A percentile compares a stretch with the other conserved stretches of the same genome.
Evolutionary conservation across 768 basidiomycete species (phyloP).

Genomic region (Crepidotus variabilis): DNA sequence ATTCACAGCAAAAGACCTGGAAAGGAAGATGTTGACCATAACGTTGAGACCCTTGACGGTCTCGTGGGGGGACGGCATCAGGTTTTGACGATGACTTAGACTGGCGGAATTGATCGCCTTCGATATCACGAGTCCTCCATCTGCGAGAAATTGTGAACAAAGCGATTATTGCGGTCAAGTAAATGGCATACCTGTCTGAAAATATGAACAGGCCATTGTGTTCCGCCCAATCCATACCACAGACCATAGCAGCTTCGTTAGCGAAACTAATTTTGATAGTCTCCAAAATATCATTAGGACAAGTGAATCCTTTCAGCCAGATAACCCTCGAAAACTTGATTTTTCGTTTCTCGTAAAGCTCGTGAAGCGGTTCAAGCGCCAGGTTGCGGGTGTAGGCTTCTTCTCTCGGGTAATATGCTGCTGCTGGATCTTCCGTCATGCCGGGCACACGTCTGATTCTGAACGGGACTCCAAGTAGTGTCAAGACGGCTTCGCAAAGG

Average conservation of each 20-base stretch:
- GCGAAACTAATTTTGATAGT: conserved; percentile 86
- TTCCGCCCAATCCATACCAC: conserved; percentile 99
- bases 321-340: conserved; percentile 89
- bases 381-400: conserved; percentile 94
- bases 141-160: conserved; percentile 32
- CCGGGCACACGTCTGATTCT: conserved; percentile 87
- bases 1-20: conserved; percentile 98
- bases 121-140: conserved; percentile 97
- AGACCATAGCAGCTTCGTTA: conserved; percentile 97
- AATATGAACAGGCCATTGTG: conserved; percentile 97
- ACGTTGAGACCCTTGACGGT: conserved; percentile 72
- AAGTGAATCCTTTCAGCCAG: conserved; percentile 99
- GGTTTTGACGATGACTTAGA: conserved; percentile 90
- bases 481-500: conserved; percentile 92
- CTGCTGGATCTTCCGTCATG: conserved; percentile 86
- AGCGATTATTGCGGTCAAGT: not conserved
- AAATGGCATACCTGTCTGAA: conserved; percentile 75
- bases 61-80: conserved; percentile 90
- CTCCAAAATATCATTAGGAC: conserved; percentile 96
- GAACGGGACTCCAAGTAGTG: conserved; percentile 89
- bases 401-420: conserved; percentile 93
- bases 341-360: conserved; percentile 70
- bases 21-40: conserved; percentile 94
- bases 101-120: conserved; percentile 96
- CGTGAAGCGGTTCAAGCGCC: conserved; percentile 84